Evolutionary conservation across 768 basidiomycete genomes (phyloP).

Genomic region (Trametopsis cervina): DNA sequence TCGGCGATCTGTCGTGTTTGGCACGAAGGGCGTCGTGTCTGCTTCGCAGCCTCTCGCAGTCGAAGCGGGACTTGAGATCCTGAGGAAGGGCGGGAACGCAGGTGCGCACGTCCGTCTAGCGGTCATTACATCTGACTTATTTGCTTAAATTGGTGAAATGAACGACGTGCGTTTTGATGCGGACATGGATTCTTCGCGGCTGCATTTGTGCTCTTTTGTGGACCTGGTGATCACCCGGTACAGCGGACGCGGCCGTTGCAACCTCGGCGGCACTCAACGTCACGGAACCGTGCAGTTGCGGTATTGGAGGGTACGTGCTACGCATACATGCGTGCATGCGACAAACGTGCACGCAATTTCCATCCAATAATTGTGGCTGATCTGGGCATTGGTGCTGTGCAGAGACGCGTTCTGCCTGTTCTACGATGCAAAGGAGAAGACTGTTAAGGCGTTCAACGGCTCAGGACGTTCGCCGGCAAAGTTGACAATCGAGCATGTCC

Average conservation of each 20-base stretch:
- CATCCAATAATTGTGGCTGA: neutral
- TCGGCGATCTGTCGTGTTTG: slow-evolving; percentile 70
- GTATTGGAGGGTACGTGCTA: slow-evolving; percentile 92
- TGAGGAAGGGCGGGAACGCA: slow-evolving; percentile 92
- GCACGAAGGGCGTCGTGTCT: slow-evolving; percentile 62
- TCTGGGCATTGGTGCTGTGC: neutral
- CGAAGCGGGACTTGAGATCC: slow-evolving; percentile 86
- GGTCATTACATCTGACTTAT: too few relatives aligned
- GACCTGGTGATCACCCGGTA: neutral
- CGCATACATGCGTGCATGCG: too few relatives aligned
- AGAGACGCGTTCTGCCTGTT: slow-evolving; percentile 93
- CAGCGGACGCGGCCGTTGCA: slow-evolving; percentile 93
- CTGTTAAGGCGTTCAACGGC: slow-evolving; percentile 85
- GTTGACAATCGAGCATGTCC: slow-evolving; percentile 67
- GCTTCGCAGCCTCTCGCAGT: slow-evolving; percentile 89
- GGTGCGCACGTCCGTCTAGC: slow-evolving; percentile 38
- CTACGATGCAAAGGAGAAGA: slow-evolving; percentile 77
- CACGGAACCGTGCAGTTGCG: slow-evolving; percentile 81
- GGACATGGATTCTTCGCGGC: neutral
- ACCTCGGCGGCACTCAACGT: slow-evolving; percentile 89
- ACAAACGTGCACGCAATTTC: too few relatives aligned
- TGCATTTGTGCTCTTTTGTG: neutral
- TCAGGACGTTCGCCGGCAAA: slow-evolving; percentile 83
- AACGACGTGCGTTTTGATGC: neutral
- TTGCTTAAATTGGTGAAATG: slow-evolving; percentile 3